These are phyloP conservation scores for Cicer arietinum DNA, from an alignment of 306 rosid species.

Conservation along the genomic window DNA sequence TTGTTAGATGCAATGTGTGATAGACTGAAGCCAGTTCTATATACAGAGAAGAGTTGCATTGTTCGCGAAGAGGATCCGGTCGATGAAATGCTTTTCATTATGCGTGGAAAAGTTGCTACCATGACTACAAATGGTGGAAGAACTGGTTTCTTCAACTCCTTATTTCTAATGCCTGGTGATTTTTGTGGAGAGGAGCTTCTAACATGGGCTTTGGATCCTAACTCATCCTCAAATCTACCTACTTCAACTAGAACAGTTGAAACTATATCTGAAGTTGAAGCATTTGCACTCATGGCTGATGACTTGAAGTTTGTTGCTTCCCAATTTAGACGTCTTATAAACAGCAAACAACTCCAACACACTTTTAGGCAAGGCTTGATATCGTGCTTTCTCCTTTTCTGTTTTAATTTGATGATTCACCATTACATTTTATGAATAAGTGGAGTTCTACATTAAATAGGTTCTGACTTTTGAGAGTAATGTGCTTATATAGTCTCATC, in stretches of 20 bases:
- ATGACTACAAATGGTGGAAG: constrained; percentile 70
- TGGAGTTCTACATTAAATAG: neutral
- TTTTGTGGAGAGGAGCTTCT: constrained; percentile 96
- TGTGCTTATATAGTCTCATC: neutral
- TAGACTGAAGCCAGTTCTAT: constrained; percentile 74
- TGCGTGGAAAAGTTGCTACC: constrained; percentile 72
- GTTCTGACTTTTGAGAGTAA: neutral
- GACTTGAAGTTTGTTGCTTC: constrained; percentile 72
- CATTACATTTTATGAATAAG: neutral
- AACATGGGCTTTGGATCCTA: constrained; percentile 85
- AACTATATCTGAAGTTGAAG: constrained; percentile 84
- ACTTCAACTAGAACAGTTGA: constrained; percentile 72
- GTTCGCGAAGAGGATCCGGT: constrained; percentile 84
- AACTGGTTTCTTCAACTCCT: constrained; percentile 66
- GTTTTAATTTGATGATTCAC: neutral
- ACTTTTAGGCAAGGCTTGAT: constrained; percentile 67
- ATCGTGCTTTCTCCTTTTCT: constrained; percentile 4
- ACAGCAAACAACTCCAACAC: constrained; percentile 65
- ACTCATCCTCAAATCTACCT: constrained; percentile 66
- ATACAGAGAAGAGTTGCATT: constrained; percentile 67
- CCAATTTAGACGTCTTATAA: constrained; percentile 63
- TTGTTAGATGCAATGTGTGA: constrained; percentile 79
- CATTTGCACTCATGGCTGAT: constrained; percentile 77
- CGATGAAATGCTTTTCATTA: constrained; percentile 78
- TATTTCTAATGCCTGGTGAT: constrained; percentile 62